Percentiles rank a stretch among this genome's conserved stretches.
These are phyloP conservation scores for Fusarium penzigii DNA, from an alignment of 2,329 filamentous ascomycete genomes.

Conservation along the genomic window DNA sequence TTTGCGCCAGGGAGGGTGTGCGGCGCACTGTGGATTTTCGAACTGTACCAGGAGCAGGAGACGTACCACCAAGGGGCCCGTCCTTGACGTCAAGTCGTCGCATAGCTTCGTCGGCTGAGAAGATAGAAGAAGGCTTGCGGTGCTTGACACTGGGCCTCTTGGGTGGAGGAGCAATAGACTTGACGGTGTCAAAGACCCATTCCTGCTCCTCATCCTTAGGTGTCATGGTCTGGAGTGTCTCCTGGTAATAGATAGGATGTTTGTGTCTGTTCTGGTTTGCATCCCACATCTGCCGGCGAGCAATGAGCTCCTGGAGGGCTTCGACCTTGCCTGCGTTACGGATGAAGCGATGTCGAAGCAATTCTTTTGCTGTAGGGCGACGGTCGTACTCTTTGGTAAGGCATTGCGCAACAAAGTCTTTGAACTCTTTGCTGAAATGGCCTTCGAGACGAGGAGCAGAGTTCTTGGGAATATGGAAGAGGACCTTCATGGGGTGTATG, in stretches of 20 bases:
- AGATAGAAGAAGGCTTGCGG: constrained; percentile 58
- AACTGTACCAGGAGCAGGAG: constrained; percentile 56
- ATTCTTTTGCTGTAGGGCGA: constrained; percentile 80
- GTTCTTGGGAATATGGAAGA: constrained; percentile 90
- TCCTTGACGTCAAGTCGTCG: constrained; percentile 63
- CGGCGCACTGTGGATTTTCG: constrained; percentile 59
- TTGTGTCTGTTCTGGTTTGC: constrained; percentile 67
- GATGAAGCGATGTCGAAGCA: constrained; percentile 88
- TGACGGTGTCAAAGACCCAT: constrained; percentile 96
- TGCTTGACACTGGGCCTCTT: constrained; percentile 54
- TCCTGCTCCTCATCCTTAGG: constrained; percentile 73
- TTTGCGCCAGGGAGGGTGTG: constrained; percentile 45
- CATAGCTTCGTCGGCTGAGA: constrained; percentile 61
- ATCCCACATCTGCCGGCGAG: constrained; percentile 80
- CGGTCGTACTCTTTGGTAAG: constrained; percentile 89
- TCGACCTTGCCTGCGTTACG: constrained; percentile 85
- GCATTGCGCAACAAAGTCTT: constrained; percentile 89
- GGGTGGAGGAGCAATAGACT: constrained; percentile 59
- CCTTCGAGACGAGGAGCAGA: constrained; percentile 82
- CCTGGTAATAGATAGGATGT: constrained; percentile 86
- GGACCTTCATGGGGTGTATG: constrained; percentile 90
- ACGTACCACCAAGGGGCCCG: constrained; percentile 57
- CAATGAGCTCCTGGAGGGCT: constrained; percentile 81
- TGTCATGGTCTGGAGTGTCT: constrained; percentile 76
- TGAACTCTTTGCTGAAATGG: constrained; percentile 85